These are phyloP conservation scores for Pestalotiopsis sp. DNA, from an alignment of 2,329 filamentous ascomycete genomes.

Conservation along the genomic window DNA sequence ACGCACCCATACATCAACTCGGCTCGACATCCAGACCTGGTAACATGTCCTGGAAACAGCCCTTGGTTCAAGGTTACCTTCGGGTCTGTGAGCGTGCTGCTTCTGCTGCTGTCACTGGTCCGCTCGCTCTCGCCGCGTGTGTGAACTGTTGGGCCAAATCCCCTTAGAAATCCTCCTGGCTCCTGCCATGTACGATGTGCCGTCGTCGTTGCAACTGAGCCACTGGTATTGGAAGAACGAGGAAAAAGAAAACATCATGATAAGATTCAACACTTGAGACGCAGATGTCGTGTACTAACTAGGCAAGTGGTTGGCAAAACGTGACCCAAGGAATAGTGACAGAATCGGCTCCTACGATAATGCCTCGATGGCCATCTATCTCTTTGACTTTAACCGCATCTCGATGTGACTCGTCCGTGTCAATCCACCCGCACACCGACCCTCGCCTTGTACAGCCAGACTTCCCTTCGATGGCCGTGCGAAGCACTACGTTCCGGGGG, in stretches of 20 bases:
- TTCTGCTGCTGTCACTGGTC: neutral
- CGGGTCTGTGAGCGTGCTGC: neutral
- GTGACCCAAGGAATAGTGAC: no score
- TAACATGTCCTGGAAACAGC: neutral
- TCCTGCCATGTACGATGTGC: neutral
- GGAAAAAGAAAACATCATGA: neutral
- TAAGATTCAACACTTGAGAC: no score
- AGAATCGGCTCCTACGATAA: no score
- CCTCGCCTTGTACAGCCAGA: neutral
- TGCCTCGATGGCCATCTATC: no score
- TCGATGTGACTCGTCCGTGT: neutral
- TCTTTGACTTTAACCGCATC: neutral
- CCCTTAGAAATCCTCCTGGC: neutral
- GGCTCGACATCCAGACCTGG: neutral
- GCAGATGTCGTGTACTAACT: no score
- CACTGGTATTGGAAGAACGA: neutral
- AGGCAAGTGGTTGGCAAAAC: no score
- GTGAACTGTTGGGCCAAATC: neutral
- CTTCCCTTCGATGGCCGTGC: neutral
- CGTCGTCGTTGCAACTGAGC: neutral
- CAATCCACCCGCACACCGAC: neutral
- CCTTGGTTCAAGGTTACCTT: neutral
- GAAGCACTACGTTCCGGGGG: neutral
- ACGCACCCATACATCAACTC: neutral
- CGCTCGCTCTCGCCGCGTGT: neutral